Evolutionary conservation across 129 eudicot genomes (phyloP), one percentile per base, ranked within the genome.

Genomic region (Flaveria linearis): DNA sequence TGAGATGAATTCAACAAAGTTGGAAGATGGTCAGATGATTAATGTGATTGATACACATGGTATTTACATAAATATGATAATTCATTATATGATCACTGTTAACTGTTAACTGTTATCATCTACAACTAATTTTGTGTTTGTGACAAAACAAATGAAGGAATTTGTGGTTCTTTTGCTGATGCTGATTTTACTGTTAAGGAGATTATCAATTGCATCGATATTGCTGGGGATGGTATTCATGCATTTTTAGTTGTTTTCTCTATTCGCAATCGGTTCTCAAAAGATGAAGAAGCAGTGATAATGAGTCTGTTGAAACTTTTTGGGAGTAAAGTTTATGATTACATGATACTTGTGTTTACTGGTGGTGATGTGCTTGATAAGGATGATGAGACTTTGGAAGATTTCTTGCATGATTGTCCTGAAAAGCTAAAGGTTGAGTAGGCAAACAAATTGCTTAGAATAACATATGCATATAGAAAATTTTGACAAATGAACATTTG

Each of bases 11-110:
- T 77, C 68, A 18, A 84, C 96, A 66, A 76, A 77, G 1, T 76
- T 81, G 12, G 72, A 84, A 51, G 90, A 94, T 66, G 96, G 98
- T 7, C 90, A 75, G 52, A 88, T 72, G 71, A 84, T 94, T 26
- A 83, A 91, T 68, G 96, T 94, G 61, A 91, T 91, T 6, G 98
- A 94, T 83, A 94, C 97, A 12, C 96, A 93, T 10, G 98, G 98
- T 93, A 86, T 58, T 3, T 28, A 28, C 33, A 4, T 28, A 4
- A 28, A 28, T 3, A 28, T 28, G 33, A 3, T 28, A 28, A 28
- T 3, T 28, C 33, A 28, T 28, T 28, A 28, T 28, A 28, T 28
- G 33, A 28, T 28, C n/a, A n/a, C 33, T 28, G 33, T 3, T 26
- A 26, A 26, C 3, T 26, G 30, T 26, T 26, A 1, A 26, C 30